A percentile compares a stretch with the other conserved stretches of the same genome.
phyloP scores from a whole-genome alignment of 1,284 basidiomycete genomes.

The Erythrobasidium hasegawianum region DNA sequence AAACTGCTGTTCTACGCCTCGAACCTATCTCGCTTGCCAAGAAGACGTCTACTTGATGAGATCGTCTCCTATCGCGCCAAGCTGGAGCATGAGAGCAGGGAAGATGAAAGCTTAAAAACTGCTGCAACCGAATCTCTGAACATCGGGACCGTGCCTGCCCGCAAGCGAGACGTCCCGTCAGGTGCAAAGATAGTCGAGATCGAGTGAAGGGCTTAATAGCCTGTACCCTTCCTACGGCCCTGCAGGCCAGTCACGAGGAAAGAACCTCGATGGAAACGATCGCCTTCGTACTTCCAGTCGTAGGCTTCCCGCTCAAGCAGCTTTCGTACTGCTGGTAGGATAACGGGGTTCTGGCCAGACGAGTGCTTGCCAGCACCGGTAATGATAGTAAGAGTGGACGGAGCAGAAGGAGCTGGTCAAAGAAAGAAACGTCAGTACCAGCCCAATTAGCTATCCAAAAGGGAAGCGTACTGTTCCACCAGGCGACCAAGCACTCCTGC shows the following conservation, averaged over 20 bases:
- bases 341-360: slow-evolving; percentile 28
- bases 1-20: slow-evolving; percentile 31
- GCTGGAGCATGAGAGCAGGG: slow-evolving; percentile 7
- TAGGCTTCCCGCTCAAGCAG: slow-evolving; percentile 33
- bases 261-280: slow-evolving; percentile 16
- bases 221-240: slow-evolving; percentile 23
- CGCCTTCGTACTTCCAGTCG: slow-evolving; percentile 28
- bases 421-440: not conserved
- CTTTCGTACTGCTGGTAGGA: slow-evolving; percentile 32
- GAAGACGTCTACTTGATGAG: not conserved
- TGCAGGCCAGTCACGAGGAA: slow-evolving; percentile 27
- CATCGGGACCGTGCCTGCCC: not conserved
- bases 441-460: not conserved
- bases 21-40: slow-evolving; percentile 1
- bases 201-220: not conserved
- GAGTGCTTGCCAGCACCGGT: slow-evolving; percentile 34
- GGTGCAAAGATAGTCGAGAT: slow-evolving; percentile 28
- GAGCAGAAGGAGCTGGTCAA: slow-evolving; percentile 11
- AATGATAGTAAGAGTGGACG: slow-evolving; percentile 25
- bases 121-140: slow-evolving; percentile 3
- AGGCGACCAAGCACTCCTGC: slow-evolving; percentile 18
- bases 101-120: not conserved
- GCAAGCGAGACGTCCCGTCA: not conserved
- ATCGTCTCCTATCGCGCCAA: not conserved
- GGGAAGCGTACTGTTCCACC: slow-evolving; percentile 24